phyloP scores from a whole-genome alignment of 2,329 filamentous ascomycete species.

The Trichophaea hybrida region DNA sequence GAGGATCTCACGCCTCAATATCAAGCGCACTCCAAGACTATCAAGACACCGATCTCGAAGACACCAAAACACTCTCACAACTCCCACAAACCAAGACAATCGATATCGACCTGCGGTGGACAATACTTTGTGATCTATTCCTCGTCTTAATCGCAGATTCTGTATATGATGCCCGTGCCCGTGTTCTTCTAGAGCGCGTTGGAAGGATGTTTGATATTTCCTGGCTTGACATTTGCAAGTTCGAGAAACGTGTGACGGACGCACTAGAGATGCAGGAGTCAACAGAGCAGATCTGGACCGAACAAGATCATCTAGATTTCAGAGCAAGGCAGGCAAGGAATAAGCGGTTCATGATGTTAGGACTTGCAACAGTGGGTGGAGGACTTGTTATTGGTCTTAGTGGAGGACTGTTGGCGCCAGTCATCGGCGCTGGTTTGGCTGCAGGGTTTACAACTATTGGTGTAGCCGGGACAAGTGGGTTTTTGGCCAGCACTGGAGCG shows the following conservation, averaged over 20 bases:
- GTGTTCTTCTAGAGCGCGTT: conserved; percentile 68
- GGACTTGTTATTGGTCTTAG: conserved; percentile 90
- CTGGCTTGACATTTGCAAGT: conserved; percentile 88
- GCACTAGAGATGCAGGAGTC: conserved; percentile 92
- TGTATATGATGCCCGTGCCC: conserved; percentile 76
- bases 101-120: conserved; percentile 94
- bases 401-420: conserved; percentile 75
- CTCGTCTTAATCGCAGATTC: conserved; percentile 93
- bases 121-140: conserved; percentile 88
- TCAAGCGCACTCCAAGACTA: conserved; percentile 38
- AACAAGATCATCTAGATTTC: conserved; percentile 81
- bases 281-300: conserved; percentile 94
- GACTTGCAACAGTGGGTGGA: conserved; percentile 85
- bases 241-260: conserved; percentile 94
- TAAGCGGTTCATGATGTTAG: conserved; percentile 84
- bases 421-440: conserved; percentile 86
- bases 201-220: conserved; percentile 65
- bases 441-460: conserved; percentile 93
- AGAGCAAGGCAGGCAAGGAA: conserved; percentile 70
- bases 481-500: conserved; percentile 80
- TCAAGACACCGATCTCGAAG: conserved; percentile 35
- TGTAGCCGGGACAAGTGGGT: conserved; percentile 72
- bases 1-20: not conserved
- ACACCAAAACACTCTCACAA: conserved; percentile 60
- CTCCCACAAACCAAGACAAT: conserved; percentile 69